phyloP scores from a whole-genome alignment of 2,329 filamentous ascomycete species.

The Botrytis byssoidea region DNA sequence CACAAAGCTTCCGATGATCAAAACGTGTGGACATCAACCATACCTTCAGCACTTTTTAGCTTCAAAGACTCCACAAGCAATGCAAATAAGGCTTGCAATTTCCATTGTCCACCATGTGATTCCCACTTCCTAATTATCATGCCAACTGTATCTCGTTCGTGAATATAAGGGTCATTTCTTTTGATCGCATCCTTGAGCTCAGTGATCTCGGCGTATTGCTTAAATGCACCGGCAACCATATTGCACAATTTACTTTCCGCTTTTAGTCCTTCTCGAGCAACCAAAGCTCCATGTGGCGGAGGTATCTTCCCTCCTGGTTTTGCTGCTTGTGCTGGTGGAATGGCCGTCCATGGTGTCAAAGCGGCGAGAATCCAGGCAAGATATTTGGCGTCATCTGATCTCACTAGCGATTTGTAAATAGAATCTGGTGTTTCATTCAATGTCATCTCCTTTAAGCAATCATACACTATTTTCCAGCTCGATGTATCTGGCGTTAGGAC shows the following conservation, averaged over 20 bases:
- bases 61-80: constrained; percentile 62
- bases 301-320: constrained; percentile 48
- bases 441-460: constrained; percentile 56
- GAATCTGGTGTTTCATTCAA: constrained; percentile 47
- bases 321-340: constrained; percentile 43
- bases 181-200: constrained; percentile 56
- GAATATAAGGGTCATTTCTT: constrained; percentile 46
- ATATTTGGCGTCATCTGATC: constrained; percentile 64
- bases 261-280: constrained; percentile 75
- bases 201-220: constrained; percentile 63
- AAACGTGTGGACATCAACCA: background rate
- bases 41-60: constrained; percentile 29
- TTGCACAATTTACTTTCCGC: constrained; percentile 72
- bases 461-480: constrained; percentile 63
- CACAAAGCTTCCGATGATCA: background rate
- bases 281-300: constrained; percentile 59
- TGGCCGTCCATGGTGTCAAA: constrained; percentile 69
- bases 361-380: constrained; percentile 75
- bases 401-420: constrained; percentile 56
- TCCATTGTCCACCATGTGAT: constrained; percentile 60
- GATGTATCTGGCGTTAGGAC: constrained; percentile 55
- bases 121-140: constrained; percentile 77
- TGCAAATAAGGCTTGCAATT: constrained; percentile 66
- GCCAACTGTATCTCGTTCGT: constrained; percentile 63
- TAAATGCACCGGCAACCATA: constrained; percentile 62